These are phyloP conservation scores for Leishmania amazonensis DNA, from an alignment of 208 protist species.

Conservation along the genomic window DNA sequence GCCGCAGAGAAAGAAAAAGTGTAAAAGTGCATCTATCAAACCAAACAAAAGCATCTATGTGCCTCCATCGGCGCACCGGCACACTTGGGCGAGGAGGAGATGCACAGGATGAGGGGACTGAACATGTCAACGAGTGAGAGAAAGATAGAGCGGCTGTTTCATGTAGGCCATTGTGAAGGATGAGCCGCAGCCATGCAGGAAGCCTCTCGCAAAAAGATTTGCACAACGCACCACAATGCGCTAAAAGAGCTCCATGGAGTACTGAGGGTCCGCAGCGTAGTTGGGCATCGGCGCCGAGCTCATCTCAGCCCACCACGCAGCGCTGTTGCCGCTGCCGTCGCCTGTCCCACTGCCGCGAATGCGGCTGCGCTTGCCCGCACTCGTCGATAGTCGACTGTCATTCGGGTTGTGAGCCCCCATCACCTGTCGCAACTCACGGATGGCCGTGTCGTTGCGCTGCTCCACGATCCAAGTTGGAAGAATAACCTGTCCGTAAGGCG, in stretches of 20 bases:
- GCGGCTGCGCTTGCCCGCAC: conserved; percentile 38
- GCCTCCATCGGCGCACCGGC: not conserved
- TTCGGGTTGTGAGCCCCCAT: conserved; percentile 81
- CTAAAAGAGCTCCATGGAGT: conserved; percentile 92
- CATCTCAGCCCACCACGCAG: conserved; percentile 88
- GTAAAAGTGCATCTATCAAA: conserved; percentile 10
- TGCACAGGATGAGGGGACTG: not conserved
- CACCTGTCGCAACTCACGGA: conserved; percentile 86
- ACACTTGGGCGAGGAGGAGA: not conserved
- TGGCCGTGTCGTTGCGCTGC: conserved; percentile 86
- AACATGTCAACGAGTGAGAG: not conserved
- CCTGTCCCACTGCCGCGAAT: conserved; percentile 45
- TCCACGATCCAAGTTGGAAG: conserved; percentile 87
- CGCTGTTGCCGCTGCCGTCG: conserved; percentile 35
- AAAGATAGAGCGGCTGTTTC: not conserved
- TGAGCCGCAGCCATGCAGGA: not conserved
- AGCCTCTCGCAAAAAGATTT: not conserved
- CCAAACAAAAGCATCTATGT: not conserved
- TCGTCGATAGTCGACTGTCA: conserved; percentile 46
- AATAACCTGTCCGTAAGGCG: conserved; percentile 77
- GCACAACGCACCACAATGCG: not conserved
- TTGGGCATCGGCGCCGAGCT: conserved; percentile 78
- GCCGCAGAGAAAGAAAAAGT: conserved; percentile 6
- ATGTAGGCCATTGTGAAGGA: not conserved
- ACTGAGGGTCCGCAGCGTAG: conserved; percentile 86